Percentiles rank a stretch among this genome's conserved stretches.
These are phyloP conservation scores for Globisporangium spiculum DNA, from an alignment of 352 stramenopile species.

Conservation along the genomic window DNA sequence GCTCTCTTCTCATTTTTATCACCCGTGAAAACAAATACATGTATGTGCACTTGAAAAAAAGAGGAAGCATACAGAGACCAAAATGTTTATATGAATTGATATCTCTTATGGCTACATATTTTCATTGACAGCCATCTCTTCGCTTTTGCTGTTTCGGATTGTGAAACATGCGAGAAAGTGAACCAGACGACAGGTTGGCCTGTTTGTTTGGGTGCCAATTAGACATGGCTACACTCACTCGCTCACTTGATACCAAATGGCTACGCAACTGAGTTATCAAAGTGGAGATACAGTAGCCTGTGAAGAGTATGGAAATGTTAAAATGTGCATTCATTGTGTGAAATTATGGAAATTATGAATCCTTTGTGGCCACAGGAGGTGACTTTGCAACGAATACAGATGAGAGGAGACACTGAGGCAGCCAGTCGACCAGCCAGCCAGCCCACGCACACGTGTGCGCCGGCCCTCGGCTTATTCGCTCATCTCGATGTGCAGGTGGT, in stretches of 20 bases:
- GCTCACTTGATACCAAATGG: neutral
- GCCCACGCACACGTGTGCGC: too few species aligned
- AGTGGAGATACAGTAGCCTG: neutral
- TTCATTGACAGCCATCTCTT: neutral
- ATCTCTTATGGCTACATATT: neutral
- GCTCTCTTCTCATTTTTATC: neutral
- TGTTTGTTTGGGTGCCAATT: neutral
- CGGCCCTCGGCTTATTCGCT: neutral
- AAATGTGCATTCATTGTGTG: neutral
- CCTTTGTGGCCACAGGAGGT: neutral
- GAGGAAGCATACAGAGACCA: neutral
- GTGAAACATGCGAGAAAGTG: neutral
- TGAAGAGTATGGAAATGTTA: neutral
- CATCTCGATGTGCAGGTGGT: neutral
- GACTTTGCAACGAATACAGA: neutral
- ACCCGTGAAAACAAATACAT: neutral
- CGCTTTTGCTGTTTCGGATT: neutral
- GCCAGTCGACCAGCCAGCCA: neutral
- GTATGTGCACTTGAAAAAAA: neutral
- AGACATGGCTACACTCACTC: neutral
- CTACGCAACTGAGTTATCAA: neutral
- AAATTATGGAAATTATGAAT: neutral
- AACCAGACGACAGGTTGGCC: neutral
- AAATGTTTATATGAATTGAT: neutral
- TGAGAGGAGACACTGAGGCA: neutral